Base-by-base conservation (phyloP, 108 stramenopile genomes). In the Parmales sp. region DNA sequence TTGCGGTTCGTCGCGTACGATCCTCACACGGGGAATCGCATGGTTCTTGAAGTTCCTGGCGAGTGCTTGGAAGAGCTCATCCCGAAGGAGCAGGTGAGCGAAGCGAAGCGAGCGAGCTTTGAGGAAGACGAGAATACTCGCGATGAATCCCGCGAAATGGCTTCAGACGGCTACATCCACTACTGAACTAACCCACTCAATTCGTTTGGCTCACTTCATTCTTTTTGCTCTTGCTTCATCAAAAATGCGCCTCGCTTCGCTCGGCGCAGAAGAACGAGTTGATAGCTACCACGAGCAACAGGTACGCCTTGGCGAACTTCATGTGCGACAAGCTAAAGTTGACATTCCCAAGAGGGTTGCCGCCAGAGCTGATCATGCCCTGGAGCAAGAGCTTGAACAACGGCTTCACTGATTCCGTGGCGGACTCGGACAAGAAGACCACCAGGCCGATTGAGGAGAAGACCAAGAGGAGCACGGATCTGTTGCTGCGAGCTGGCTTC, bases 301-400 rank as follows among this genome's bases (percentile, higher is more conserved):
- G 66, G 29, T 67, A 45, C 66, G 66, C 43, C 31, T 16, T 67
- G 26, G 66, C 66, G 45, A 18, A 31, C 31, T 26, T n/a, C 3
- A 48, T 67, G 44, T 13, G 29, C 39, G 1, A 4, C 39, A 1
- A 43, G 20, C 23, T 67, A 6, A 44, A 36, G 44, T 36, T 67
- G 29, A n/a, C n/a, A 1, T 67, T 41, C 66, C 45, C 31, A 0
- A 44, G 39, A 16, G 28, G 66, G 34, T 34, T 45, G 66, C 66
- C 66, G 44, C 66, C 66, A n/a, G 66, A 67, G 31, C 1, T 46
- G 18, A 29, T 67, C 45, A 11, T 67, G 45, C 38, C 38, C 66
- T 65, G 38, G 64, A 65, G 64, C 19, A 37, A 22, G 64, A 2
- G 39, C 11, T 16, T 45, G n/a, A 46, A 28, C 31, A 6, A 16